These are phyloP conservation scores for Pontederia paniculata DNA, from an alignment of 176 grass and related monocot species.

Conservation along the genomic window DNA sequence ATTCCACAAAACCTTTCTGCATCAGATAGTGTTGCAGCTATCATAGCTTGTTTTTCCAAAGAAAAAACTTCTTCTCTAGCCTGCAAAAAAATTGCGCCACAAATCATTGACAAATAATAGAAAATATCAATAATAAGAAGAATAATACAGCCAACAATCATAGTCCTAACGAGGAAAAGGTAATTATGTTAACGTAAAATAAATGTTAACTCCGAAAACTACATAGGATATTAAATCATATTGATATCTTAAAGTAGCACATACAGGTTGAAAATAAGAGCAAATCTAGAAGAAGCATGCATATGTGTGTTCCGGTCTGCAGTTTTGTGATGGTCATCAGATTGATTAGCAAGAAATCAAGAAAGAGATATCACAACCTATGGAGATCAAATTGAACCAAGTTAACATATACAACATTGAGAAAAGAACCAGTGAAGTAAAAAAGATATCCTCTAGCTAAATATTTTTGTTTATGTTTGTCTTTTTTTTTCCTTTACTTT, in stretches of 20 bases:
- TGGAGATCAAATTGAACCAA: too few species aligned
- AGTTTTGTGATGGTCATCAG: too few species aligned
- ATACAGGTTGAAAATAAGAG: not conserved
- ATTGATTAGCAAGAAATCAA: too few species aligned
- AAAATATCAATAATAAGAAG: not conserved
- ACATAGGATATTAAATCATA: not conserved
- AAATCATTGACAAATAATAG: conserved; percentile 9
- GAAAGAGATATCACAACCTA: too few species aligned
- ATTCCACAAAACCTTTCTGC: conserved; percentile 83
- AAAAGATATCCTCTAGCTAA: too few species aligned
- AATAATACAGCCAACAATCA: not conserved
- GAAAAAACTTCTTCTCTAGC: conserved; percentile 33
- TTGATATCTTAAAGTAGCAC: not conserved
- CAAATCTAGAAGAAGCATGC: not conserved
- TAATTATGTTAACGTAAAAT: not conserved
- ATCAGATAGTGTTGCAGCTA: conserved; percentile 44
- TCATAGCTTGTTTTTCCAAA: conserved; percentile 63
- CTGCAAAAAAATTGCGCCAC: conserved; percentile 36
- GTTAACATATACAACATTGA: too few species aligned
- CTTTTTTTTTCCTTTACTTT: too few species aligned
- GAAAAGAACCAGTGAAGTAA: too few species aligned
- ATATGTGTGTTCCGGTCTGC: too few species aligned
- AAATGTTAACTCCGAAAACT: not conserved
- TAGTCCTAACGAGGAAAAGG: not conserved
- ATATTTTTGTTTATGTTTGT: too few species aligned